Base-by-base conservation (phyloP, 768 basidiomycete species). In the Pulveroboletus sp. region DNA sequence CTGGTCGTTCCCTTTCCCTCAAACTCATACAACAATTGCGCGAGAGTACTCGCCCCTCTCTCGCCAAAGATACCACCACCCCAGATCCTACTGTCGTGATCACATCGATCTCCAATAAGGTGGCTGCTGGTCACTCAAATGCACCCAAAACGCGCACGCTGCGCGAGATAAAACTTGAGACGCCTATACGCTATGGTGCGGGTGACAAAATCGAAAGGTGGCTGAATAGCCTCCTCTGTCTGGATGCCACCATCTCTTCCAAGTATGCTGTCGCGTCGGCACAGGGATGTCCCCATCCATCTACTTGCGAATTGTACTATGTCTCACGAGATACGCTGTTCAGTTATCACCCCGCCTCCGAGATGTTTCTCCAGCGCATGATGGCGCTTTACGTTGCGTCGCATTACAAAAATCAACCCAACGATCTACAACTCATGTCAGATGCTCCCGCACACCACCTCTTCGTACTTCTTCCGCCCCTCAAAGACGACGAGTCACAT, bases 361-460 rank as follows among this genome's bases (percentile, higher is more conserved):
- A 99, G 68, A 78, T 90, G 27, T 99, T 99, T 75, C 78, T 99
- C 24, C 96, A 99, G 69, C 82, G 94, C 30, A 93, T 98, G 87
- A 96, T 97, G 93, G 86, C 91, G 16, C 77, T 98, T 2, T 99
- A 97, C 68, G 95, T 98, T 44, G 91, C 96, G 1, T 89, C 87
- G 43, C 96, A 99, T 66, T 99, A 99, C 75, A 99, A 99, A 71
- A 99, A 98, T 68, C 91, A 94, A 63, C 96, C 96, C 17, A 98
- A 99, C 64, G 96, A 99, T 65, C 77, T 99, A n/a, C 95, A 98
- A 67, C 79, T 99, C 44, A 81, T 98, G 68, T 90, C 88, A 11
- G 96, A 99, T 60, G 96, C 96, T 1, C 96, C 96, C 0, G 94
- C 93, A 1, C 95, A 98, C 63, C 91, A 94, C 60, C 78, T 99